These are phyloP conservation scores for Metschnikowia koreensis DNA, from an alignment of 805 yeast species.

Conservation along the genomic window DNA sequence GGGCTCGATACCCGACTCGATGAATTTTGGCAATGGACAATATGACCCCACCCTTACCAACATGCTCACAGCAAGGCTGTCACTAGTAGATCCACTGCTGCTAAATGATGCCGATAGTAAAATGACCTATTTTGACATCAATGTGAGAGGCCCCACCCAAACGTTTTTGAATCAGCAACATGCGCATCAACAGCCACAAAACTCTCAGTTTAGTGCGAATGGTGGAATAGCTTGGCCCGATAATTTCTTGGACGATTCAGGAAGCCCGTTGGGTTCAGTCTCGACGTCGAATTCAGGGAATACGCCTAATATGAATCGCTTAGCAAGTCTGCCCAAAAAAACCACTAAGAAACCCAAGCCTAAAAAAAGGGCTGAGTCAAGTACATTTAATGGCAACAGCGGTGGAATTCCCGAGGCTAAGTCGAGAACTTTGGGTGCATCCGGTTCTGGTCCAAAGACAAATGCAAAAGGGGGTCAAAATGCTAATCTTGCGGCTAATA, in stretches of 20 bases:
- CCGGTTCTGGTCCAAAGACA: neutral
- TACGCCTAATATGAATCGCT: conserved; percentile 9
- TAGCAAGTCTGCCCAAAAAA: conserved; percentile 11
- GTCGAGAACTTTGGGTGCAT: neutral
- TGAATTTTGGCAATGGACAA: conserved; percentile 2
- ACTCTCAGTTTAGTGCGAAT: neutral
- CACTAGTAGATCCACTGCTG: conserved; percentile 4
- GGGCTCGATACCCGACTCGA: conserved; percentile 12
- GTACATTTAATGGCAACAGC: neutral
- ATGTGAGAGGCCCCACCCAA: conserved; percentile 2
- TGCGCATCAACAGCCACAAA: conserved; percentile 7
- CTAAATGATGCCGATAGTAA: conserved; percentile 1
- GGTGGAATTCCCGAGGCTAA: neutral
- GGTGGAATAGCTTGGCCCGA: conserved; percentile 5
- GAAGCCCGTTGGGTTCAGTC: conserved; percentile 12
- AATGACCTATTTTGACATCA: conserved; percentile 7
- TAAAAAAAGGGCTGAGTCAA: conserved; percentile 3
- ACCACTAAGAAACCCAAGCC: conserved; percentile 11
- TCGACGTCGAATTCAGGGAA: conserved; percentile 14
- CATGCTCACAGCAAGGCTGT: conserved; percentile 1
- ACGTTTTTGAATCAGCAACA: conserved; percentile 5
- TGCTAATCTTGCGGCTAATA: conserved; percentile 9
- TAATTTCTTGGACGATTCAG: conserved; percentile 10
- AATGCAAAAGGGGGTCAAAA: neutral
- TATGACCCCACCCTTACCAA: conserved; percentile 1